Base-by-base conservation (phyloP, 192 early-diverging fungal genomes). In the Cladochytrium replicatum region DNA sequence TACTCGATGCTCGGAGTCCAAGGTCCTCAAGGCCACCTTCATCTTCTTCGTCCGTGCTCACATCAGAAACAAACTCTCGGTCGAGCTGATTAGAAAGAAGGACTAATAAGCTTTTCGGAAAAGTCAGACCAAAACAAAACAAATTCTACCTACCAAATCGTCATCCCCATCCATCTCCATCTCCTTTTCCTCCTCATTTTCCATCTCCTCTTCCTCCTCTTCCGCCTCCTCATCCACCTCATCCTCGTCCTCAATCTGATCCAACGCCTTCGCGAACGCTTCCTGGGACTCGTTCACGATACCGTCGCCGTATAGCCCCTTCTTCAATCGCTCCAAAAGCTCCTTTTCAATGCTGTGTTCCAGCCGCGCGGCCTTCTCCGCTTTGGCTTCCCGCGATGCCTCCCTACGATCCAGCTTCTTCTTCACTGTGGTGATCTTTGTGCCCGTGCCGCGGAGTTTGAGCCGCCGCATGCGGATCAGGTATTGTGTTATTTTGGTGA, bases 401-500 rank as follows among this genome's bases (percentile, higher is more conserved):
- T 96, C 91, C 42, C 93, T 75, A 25, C 87, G 66, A 52, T 98
- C 94, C 23, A 90, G 58, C 77, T 95, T 98, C 74, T 94, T 94
- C 58, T 88, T 89, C 66, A 98, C 80, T 0, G 83, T 80, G 41
- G 93, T 81, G 32, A 98, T 62, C 42, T 87, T 83, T 39, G 87
- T 75, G 3, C 23, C 40, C 68, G 60, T 74, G 52, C 81, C 83
- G 63, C 90, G 93, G 22, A 91, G 67, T 46, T 81, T 77, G 49
- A 98, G 72, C 57, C 85, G 82, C 50, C 94, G 79, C 86, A 91
- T 92, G 54, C 88, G 80, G 58, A 95, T 90, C 39, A 98, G 68
- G 48, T 92, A 93, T 62, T 98, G 93, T 25, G 88, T 94, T 40
- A 95, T 88, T 72, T 92, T 93, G 28, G 93, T 96, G 41, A 94